Conservation (phyloP, 495 filamentous ascomycete species). For the Penicillium daleae region DNA sequence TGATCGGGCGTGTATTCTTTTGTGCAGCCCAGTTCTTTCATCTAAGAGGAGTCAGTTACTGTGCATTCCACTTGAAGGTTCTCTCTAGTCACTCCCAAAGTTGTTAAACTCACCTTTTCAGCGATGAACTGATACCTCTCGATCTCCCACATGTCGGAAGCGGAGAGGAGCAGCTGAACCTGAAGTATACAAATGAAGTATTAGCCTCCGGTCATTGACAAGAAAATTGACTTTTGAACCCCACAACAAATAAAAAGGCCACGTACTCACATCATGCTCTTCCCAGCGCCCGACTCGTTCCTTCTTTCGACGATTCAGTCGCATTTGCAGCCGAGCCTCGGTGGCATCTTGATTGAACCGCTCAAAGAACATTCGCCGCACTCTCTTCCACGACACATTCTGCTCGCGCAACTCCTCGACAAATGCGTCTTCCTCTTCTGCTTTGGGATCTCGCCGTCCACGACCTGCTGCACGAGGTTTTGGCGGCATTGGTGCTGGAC, state of each 20-base stretch:
- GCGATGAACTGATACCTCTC: conserved; percentile 56
- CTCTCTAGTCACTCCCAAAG: not conserved
- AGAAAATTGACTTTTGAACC: not conserved
- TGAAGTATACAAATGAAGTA: conserved; percentile 20
- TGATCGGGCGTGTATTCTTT: conserved; percentile 40
- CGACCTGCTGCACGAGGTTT: conserved; percentile 46
- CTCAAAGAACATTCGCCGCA: conserved; percentile 65
- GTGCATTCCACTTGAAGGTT: not conserved
- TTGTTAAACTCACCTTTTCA: conserved; percentile 45
- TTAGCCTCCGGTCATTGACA: not conserved
- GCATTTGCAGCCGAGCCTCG: conserved; percentile 75
- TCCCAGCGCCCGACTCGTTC: conserved; percentile 66
- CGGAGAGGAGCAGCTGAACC: conserved; percentile 51
- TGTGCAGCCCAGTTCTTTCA: conserved; percentile 43
- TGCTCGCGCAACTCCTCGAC: conserved; percentile 69
- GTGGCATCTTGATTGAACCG: conserved; percentile 65
- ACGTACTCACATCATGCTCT: conserved; percentile 65
- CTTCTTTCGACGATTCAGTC: conserved; percentile 67
- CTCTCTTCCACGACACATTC: conserved; percentile 69
- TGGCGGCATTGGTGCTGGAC: conserved; percentile 30
- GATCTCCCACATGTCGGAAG: conserved; percentile 53
- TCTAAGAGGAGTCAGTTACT: conserved; percentile 23
- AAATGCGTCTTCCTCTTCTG: conserved; percentile 69
- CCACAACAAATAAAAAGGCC: conserved; percentile 7
- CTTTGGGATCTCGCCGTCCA: conserved; percentile 50